phyloP scores from a whole-genome alignment of 305 asterid species.

The Fraxinus paxiana region DNA sequence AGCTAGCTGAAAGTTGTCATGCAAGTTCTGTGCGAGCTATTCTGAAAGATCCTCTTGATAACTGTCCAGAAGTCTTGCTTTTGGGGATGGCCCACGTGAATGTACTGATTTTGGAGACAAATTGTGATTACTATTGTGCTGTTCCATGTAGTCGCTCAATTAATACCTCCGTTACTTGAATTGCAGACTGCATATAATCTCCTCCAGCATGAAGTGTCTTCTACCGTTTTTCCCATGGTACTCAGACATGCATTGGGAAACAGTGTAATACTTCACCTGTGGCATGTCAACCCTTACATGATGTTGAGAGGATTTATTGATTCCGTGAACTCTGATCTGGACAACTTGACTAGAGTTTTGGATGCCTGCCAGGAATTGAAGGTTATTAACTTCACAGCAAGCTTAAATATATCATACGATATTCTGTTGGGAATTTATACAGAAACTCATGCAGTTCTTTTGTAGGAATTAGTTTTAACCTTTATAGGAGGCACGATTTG shows the following conservation, averaged over 20 bases:
- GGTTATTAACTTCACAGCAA: constrained; percentile 42
- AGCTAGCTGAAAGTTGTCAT: constrained; percentile 85
- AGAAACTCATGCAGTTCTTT: neutral
- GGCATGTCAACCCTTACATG: constrained; percentile 71
- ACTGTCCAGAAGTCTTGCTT: constrained; percentile 82
- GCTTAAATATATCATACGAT: neutral
- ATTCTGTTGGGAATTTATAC: neutral
- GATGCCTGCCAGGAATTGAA: constrained; percentile 81
- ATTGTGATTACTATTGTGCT: constrained; percentile 5
- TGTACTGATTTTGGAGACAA: constrained; percentile 37
- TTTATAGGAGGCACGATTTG: neutral
- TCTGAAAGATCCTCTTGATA: constrained; percentile 71
- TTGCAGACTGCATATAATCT: constrained; percentile 91
- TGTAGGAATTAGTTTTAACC: neutral
- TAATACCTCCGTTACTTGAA: constrained; percentile 20
- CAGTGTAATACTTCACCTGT: constrained; percentile 51
- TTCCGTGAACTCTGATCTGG: constrained; percentile 61
- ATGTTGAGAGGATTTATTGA: constrained; percentile 69
- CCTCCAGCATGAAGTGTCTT: constrained; percentile 71
- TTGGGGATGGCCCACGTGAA: constrained; percentile 86
- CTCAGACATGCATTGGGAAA: constrained; percentile 47
- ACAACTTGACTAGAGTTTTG: constrained; percentile 49
- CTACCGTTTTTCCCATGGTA: constrained; percentile 58
- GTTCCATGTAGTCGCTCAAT: constrained; percentile 14
- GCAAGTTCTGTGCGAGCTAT: constrained; percentile 71